These are phyloP conservation scores for Rasamsonia emersonii DNA, from an alignment of 2,329 filamentous ascomycete genomes.

Conservation along the genomic window DNA sequence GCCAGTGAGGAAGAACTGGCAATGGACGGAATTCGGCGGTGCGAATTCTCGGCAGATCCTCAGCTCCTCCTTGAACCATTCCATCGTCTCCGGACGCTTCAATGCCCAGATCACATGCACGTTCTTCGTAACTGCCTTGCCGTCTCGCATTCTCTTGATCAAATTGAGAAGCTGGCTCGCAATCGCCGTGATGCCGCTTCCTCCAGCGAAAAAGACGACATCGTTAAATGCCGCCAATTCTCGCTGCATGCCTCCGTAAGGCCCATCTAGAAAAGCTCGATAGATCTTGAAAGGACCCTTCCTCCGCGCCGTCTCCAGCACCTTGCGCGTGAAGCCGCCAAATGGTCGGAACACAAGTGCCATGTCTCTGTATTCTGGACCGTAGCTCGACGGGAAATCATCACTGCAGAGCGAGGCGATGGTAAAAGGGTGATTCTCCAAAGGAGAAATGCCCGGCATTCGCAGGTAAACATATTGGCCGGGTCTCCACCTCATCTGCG, in stretches of 20 bases:
- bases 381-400: constrained; percentile 87
- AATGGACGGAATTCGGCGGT: constrained; percentile 78
- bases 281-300: constrained; percentile 89
- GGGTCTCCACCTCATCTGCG: constrained; percentile 83
- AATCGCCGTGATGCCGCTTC: constrained; percentile 87
- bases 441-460: constrained; percentile 82
- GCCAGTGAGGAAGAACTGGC: constrained; percentile 89
- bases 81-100: constrained; percentile 84
- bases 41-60: constrained; percentile 85
- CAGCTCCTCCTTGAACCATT: constrained; percentile 95
- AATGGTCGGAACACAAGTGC: constrained; percentile 88
- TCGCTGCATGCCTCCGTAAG: constrained; percentile 88
- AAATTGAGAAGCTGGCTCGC: constrained; percentile 85
- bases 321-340: constrained; percentile 77
- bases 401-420: constrained; percentile 87
- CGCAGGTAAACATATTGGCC: constrained; percentile 92
- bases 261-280: constrained; percentile 83
- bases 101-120: constrained; percentile 92
- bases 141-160: constrained; percentile 94
- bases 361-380: constrained; percentile 79
- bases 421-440: constrained; percentile 94
- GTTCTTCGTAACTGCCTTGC: constrained; percentile 83
- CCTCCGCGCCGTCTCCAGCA: constrained; percentile 71
- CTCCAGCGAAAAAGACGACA: constrained; percentile 84
- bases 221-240: constrained; percentile 89